Percentiles rank a stretch among this genome's conserved stretches.
These are phyloP conservation scores for Striga hermonthica DNA, from an alignment of 305 asterid species.

Conservation along the genomic window DNA sequence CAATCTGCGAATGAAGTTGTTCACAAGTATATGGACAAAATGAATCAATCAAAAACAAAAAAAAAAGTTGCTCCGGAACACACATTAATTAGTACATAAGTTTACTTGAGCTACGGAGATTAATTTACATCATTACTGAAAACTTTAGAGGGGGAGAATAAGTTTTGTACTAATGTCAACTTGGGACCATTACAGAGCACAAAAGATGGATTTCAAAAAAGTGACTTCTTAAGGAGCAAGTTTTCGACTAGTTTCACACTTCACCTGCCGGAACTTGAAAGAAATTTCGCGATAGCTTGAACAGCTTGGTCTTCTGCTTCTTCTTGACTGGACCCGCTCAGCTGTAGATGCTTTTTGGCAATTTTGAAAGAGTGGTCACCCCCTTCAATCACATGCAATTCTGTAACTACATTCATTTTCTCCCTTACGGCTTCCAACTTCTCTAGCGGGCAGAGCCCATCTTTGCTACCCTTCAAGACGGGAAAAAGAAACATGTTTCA, in stretches of 20 bases:
- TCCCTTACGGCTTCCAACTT: constrained; percentile 60
- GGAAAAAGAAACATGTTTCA: not conserved
- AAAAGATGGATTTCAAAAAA: not conserved
- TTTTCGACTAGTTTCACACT: too few relatives aligned
- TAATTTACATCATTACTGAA: too few relatives aligned
- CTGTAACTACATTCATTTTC: constrained; percentile 50
- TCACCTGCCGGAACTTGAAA: constrained; percentile 29
- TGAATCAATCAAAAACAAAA: too few relatives aligned
- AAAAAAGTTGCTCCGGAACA: too few relatives aligned
- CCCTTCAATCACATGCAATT: constrained; percentile 69
- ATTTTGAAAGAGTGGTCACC: constrained; percentile 90
- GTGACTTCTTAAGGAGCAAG: not conserved
- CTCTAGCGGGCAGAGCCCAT: constrained; percentile 66
- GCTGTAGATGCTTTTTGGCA: constrained; percentile 53
- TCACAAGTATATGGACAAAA: too few relatives aligned
- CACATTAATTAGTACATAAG: not conserved
- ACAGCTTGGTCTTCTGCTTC: constrained; percentile 57
- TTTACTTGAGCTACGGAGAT: not conserved
- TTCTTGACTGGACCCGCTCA: constrained; percentile 55
- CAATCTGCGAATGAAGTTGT: too few relatives aligned
- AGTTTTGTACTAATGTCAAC: too few relatives aligned
- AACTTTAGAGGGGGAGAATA: too few relatives aligned
- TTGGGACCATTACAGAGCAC: too few relatives aligned
- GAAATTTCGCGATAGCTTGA: constrained; percentile 48
- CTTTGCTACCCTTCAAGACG: constrained; percentile 77